Conservation (phyloP, 495 filamentous ascomycete species). For the Hypoxylon cercidicola region DNA sequence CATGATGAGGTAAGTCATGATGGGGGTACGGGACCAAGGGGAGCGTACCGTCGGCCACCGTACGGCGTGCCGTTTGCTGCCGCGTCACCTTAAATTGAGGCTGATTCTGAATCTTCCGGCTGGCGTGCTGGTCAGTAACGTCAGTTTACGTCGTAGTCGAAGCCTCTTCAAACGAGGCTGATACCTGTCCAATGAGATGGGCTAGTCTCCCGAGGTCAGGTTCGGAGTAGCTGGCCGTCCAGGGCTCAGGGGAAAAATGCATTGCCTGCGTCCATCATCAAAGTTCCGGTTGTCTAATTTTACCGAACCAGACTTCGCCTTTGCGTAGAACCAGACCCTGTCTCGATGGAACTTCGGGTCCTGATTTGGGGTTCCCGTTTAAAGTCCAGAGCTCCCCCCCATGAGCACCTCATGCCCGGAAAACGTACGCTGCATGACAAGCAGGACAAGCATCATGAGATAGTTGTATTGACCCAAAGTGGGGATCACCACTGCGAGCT, state of each 20-base stretch:
- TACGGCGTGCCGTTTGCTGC: slow-evolving; percentile 26
- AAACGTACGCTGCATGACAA: slow-evolving; percentile 32
- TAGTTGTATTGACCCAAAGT: slow-evolving; percentile 9
- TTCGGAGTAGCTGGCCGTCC: slow-evolving; percentile 37
- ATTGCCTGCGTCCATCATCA: slow-evolving; percentile 36
- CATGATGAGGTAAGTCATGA: slow-evolving; percentile 30
- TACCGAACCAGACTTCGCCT: slow-evolving; percentile 41
- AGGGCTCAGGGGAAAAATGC: slow-evolving; percentile 15
- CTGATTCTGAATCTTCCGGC: slow-evolving; percentile 44
- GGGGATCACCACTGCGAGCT: slow-evolving; percentile 14
- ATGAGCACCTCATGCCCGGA: slow-evolving; percentile 29
- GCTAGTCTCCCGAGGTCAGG: slow-evolving; percentile 15
- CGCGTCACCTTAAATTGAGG: slow-evolving; percentile 42
- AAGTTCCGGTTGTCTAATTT: slow-evolving; percentile 40
- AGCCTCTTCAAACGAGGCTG: slow-evolving; percentile 41
- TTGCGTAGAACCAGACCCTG: slow-evolving; percentile 20
- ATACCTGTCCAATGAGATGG: slow-evolving; percentile 29
- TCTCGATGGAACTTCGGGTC: slow-evolving; percentile 25
- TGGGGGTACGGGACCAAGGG: slow-evolving; percentile 11
- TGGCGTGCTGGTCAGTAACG: slow-evolving; percentile 27
- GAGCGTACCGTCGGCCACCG: slow-evolving; percentile 31
- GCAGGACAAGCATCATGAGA: slow-evolving; percentile 25
- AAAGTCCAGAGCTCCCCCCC: slow-evolving; percentile 25
- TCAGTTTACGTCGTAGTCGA: slow-evolving; percentile 21
- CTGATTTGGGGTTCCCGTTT: slow-evolving; percentile 24